Conservation (phyloP, 1,139 yeast genomes). For the Tardiomyces depauwii region DNA sequence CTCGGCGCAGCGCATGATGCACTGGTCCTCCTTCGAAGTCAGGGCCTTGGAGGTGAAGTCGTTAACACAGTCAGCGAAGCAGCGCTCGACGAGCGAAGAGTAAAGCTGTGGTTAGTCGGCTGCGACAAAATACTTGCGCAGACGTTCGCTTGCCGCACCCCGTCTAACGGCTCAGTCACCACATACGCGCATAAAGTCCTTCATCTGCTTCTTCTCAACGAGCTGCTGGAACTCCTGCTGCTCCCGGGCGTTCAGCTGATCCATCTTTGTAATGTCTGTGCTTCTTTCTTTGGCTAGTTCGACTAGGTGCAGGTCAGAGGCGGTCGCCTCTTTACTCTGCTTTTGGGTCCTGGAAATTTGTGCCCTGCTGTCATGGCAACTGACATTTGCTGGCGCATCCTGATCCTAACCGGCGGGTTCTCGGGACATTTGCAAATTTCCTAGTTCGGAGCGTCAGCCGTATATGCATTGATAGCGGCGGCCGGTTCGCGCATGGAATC, state of each 20-base stretch:
- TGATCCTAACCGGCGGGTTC: too few relatives aligned
- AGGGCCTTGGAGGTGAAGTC: conserved; percentile 90
- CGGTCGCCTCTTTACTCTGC: too few relatives aligned
- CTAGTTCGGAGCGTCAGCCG: too few relatives aligned
- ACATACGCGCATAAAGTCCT: conserved; percentile 85
- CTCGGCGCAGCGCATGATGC: conserved; percentile 89
- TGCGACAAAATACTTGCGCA: too few relatives aligned
- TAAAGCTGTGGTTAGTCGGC: conserved; percentile 39
- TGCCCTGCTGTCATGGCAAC: background rate
- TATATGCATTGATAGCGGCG: too few relatives aligned
- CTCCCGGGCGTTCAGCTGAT: conserved; percentile 60
- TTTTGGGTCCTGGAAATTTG: background rate
- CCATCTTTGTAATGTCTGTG: conserved; percentile 23
- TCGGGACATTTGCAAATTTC: too few relatives aligned
- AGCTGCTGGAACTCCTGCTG: conserved; percentile 93
- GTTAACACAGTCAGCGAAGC: conserved; percentile 95
- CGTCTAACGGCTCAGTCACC: background rate
- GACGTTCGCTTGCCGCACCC: too few relatives aligned
- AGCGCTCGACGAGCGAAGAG: conserved; percentile 90
- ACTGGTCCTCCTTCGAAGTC: conserved; percentile 71
- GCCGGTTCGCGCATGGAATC: too few relatives aligned
- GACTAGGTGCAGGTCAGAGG: background rate
- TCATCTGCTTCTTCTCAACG: conserved; percentile 97
- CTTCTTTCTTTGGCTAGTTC: background rate
- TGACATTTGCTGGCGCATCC: background rate